Evolutionary conservation across 306 rosid genomes (phyloP).

Genomic region (Coriaria nepalensis): DNA sequence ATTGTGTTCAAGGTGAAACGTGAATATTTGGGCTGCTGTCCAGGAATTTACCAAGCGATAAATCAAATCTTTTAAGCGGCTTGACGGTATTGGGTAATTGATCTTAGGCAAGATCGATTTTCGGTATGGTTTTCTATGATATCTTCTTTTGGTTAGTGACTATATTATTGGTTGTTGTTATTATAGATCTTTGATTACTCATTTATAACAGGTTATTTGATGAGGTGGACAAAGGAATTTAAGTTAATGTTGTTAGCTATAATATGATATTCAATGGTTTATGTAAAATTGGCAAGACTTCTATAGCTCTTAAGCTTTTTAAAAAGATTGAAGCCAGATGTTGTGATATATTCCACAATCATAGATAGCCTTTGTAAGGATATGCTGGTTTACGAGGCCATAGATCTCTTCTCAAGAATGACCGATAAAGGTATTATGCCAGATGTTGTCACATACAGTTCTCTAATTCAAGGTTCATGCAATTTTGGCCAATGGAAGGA

Average conservation of each 20-base stretch:
- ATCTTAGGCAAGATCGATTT: no score
- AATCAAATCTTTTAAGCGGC: no score
- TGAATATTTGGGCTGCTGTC: no score
- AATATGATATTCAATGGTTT: slow-evolving; percentile 25
- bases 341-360: slow-evolving; percentile 14
- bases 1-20: no score
- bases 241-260: slow-evolving; percentile 6
- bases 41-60: no score
- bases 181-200: no score
- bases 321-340: slow-evolving; percentile 17
- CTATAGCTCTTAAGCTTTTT: slow-evolving; percentile 14
- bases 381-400: slow-evolving; percentile 16
- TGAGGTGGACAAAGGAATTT: slow-evolving; percentile 14
- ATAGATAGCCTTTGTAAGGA: slow-evolving; percentile 27
- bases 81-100: no score
- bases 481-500: slow-evolving; percentile 15
- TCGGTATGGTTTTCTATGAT: no score
- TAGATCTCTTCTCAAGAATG: slow-evolving; percentile 12
- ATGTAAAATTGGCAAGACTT: slow-evolving; percentile 27
- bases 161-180: no score
- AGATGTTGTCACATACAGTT: slow-evolving; percentile 17
- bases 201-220: no score
- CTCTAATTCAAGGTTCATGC: slow-evolving; percentile 24
- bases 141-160: no score
- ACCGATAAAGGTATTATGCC: slow-evolving; percentile 13